Percentiles rank a stretch among this genome's conserved stretches.
Evolutionary conservation across 345 rosid species (phyloP).

Genomic region (Eucalyptus regnans): DNA sequence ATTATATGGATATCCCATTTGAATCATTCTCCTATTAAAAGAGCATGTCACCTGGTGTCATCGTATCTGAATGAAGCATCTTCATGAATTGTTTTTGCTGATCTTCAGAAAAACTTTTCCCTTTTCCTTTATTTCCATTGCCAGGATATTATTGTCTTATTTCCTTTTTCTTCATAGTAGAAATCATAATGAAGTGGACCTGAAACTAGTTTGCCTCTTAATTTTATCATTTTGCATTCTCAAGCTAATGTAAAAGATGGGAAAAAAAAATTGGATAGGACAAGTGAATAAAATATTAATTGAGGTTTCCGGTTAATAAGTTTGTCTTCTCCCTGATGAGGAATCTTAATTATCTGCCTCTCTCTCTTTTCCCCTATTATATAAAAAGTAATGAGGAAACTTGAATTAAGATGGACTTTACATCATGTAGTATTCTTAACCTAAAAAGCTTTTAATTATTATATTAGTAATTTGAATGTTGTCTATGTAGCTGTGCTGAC

Average conservation of each 20-base stretch:
- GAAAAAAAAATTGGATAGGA: not conserved
- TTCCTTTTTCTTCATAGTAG: not conserved
- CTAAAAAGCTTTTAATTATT: not conserved
- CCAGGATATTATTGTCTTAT: not conserved
- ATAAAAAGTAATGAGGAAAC: not conserved
- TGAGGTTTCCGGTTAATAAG: not conserved
- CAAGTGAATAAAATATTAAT: not conserved
- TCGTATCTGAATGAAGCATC: not conserved
- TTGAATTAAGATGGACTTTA: not conserved
- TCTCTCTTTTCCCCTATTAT: not conserved
- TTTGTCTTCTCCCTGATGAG: not conserved
- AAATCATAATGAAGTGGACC: not conserved
- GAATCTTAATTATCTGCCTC: not conserved
- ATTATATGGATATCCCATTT: not conserved
- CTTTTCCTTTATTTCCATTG: not conserved
- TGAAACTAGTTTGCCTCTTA: not conserved
- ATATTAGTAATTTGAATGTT: not conserved
- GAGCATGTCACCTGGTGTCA: not conserved
- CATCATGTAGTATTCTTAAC: not conserved
- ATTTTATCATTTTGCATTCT: not conserved
- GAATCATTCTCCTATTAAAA: not conserved
- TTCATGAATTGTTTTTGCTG: not conserved
- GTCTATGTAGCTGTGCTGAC: not conserved
- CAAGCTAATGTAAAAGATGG: not conserved
- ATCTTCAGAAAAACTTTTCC: not conserved